Evolutionary conservation across 768 basidiomycete species (phyloP).

Genomic region (Imleria badia): DNA sequence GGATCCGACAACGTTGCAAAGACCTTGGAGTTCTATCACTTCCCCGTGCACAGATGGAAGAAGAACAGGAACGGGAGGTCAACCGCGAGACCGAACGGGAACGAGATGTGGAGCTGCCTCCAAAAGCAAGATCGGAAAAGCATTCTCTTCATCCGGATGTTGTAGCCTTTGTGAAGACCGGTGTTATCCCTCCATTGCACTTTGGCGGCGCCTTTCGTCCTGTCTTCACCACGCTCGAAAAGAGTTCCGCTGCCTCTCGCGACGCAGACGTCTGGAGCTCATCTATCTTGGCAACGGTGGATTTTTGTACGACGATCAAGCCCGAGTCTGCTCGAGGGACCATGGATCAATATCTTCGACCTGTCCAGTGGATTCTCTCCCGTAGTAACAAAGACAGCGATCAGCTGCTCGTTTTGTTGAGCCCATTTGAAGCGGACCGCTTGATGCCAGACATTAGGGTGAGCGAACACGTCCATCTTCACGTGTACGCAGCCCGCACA

Average conservation of each 20-base stretch:
- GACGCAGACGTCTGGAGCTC: neutral
- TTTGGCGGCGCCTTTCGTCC: conserved; percentile 23
- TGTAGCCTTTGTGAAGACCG: conserved; percentile 26
- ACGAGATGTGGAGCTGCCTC: conserved; percentile 36
- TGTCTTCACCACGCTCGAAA: conserved; percentile 8
- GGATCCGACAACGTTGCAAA: neutral
- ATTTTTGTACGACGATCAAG: neutral
- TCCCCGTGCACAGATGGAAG: conserved; percentile 29
- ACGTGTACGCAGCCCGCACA: conserved; percentile 40
- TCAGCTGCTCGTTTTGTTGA: neutral
- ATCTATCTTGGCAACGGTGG: conserved; percentile 3
- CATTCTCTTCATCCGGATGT: conserved; percentile 26
- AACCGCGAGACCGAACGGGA: neutral
- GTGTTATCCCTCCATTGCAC: conserved; percentile 15
- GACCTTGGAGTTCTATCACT: conserved; percentile 11
- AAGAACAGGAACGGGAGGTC: conserved; percentile 33
- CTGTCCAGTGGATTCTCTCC: conserved; percentile 24
- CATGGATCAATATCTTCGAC: neutral
- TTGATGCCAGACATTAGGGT: conserved; percentile 37
- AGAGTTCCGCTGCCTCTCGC: conserved; percentile 6
- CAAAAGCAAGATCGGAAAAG: conserved; percentile 23
- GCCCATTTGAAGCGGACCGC: conserved; percentile 36
- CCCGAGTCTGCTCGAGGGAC: neutral
- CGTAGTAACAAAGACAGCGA: neutral
- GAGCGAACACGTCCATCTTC: conserved; percentile 35